Conservation (phyloP, 805 yeast genomes). For the Candida germanica region DNA sequence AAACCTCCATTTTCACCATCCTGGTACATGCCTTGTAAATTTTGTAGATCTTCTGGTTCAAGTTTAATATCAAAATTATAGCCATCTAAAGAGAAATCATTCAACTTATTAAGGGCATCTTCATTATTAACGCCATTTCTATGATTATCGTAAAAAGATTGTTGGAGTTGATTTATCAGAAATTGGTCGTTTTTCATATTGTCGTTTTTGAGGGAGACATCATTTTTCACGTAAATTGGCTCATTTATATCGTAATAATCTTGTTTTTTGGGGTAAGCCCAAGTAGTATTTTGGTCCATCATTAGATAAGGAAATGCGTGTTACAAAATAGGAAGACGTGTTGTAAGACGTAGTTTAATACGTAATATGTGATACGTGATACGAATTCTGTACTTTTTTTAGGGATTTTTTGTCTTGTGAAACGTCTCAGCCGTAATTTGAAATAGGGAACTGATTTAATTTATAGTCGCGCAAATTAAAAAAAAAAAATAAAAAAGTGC, state of each 20-base stretch:
- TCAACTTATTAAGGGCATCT: conserved; percentile 5
- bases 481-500: background rate
- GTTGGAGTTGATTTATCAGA: conserved; percentile 29
- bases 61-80: conserved; percentile 17
- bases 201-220: conserved; percentile 14
- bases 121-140: background rate
- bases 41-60: conserved; percentile 20
- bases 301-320: no score
- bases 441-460: background rate
- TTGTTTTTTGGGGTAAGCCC: conserved; percentile 12
- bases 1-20: background rate
- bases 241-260: conserved; percentile 17
- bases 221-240: conserved; percentile 12
- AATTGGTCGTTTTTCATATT: conserved; percentile 17
- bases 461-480: background rate
- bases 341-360: no score
- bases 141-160: conserved; percentile 20
- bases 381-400: no score
- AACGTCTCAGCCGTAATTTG: no score
- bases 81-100: conserved; percentile 10
- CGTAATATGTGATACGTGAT: no score
- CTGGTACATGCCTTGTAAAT: background rate
- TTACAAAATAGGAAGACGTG: no score
- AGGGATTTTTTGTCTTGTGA: no score
- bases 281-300: conserved; percentile 19